Evolutionary conservation across 257 asterid genomes (phyloP), one percentile per base, ranked within the genome.

Genomic region (Rubia yunnanensis): DNA sequence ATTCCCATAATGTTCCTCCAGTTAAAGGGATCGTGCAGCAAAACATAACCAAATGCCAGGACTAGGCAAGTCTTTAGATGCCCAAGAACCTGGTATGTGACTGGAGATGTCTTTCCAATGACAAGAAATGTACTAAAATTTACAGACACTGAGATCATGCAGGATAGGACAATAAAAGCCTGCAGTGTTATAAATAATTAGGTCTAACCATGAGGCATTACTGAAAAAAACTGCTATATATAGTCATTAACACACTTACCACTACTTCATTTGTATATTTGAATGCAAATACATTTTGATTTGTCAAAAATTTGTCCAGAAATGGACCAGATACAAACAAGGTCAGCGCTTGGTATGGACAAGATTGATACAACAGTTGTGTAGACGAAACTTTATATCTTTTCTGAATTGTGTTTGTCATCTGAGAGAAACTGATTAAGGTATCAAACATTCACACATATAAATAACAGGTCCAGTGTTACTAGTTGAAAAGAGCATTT

Each of bases 381-480:
- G 98, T 91, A 49, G 98, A 91, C 50, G 98, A 86, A 64, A 88
- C 78, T 79, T 86, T 91, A 62, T 75, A 86, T 69, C 83, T 88
- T 76, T 91, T 91, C 81, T 91, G 96, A 82, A 91, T 88, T 76
- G 94, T 91, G 78, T 91, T 91, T 68, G 96, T 91, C 98, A 91
- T 91, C 96, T 91, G 81, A 74, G 72, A 31, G 79, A 67, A 73
- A 60, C 76, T 70, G 72, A 65, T 88, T 81, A 91, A 84, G 97
- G 67, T 72, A 74, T 53, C 76, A 72, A 83, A 64, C 71, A 70
- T 49, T 52, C 44, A 44, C 46, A 38, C 41, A 63, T 27, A 41
- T 17, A 24, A 13, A 36, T 18, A 7, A 15, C 1, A 13, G 35
- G 24, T 39, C 7, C 22, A 8, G 30, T 14, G 22, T 54, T 50